Evolutionary conservation across 352 stramenopile species (phyloP), one percentile per base, ranked within the genome.

Genomic region (Phytophthora niederhauseri): DNA sequence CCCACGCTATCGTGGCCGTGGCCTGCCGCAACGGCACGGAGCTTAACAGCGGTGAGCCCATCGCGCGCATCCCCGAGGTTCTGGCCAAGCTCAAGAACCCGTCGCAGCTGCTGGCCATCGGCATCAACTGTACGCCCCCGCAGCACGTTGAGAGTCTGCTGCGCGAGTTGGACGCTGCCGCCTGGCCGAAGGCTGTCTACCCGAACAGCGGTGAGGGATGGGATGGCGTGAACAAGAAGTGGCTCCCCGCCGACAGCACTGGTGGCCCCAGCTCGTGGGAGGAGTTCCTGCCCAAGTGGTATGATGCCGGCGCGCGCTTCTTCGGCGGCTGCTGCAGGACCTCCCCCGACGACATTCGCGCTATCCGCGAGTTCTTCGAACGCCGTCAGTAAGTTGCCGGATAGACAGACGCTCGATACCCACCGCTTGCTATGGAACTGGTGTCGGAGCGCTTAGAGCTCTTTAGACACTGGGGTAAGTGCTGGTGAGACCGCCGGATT

Each of bases 291-390:
- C 75, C 77, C 24, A 84, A 85, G 66, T 96, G 89, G 89, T 84
- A 84, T 52, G 74, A 81, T 38, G 84, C 83, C 14, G 89, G 87
- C 30, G 89, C 85, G 19, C 81, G 82, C 36, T 83, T 95, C 61
- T 90, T 96, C 55, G 89, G 89, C 8, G 89, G 87, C 46, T 96
- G 89, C 73, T 96, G 89, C 78, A 84, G 89, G 34, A 96, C 89
- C 17, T 80, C 82, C 0, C 87, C 89, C 17, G 68, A 80, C 43
- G 86, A 92, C 62, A 93, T 96, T 64, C 64, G 79, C 54, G 64
- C 68, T 43, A 89, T 93, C 61, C 85, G 80, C 57, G 66, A 77
- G 41, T 85, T 79, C 61, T 92, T 93, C 31, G 61, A 58, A 28
- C 56, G 57, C 28, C 72, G 57, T 58, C 61, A 72, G 48, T 76